A percentile compares a stretch with the other conserved stretches of the same genome.
phyloP scores from a whole-genome alignment of 139 green algal genomes.

The Micractinium sp. region DNA sequence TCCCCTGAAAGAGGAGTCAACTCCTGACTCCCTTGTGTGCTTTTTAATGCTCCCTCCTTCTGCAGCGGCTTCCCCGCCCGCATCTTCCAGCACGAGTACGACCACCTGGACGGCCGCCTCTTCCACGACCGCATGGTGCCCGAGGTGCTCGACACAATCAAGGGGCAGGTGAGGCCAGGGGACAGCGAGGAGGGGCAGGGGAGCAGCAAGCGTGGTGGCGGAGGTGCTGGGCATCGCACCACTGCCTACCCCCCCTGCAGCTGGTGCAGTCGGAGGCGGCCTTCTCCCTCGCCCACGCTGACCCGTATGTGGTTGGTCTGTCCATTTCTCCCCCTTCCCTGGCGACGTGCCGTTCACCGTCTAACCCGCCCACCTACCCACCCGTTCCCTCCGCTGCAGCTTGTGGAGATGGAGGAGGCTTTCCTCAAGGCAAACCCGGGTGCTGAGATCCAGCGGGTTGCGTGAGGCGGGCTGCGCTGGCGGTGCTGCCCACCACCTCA shows the following conservation, averaged over 20 bases:
- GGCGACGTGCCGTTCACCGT: not conserved
- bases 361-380: not conserved
- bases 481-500: not conserved
- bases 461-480: not conserved
- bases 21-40: too few species aligned
- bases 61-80: conserved; percentile 78
- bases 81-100: conserved; percentile 99
- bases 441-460: conserved; percentile 61
- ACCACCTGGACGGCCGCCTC: conserved; percentile 86
- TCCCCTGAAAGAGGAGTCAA: too few species aligned
- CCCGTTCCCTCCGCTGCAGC: conserved; percentile 5
- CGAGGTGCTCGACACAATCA: conserved; percentile 59
- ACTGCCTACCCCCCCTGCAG: too few species aligned
- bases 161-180: conserved; percentile 14
- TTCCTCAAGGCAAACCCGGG: conserved; percentile 70
- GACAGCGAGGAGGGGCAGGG: not conserved
- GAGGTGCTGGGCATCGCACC: too few species aligned
- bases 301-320: not conserved
- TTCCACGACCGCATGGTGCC: conserved; percentile 87
- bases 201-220: not conserved
- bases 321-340: not conserved
- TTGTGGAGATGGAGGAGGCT: conserved; percentile 74
- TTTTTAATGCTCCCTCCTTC: too few species aligned
- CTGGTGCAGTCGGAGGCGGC: too few species aligned
- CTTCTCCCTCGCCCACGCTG: too few species aligned